A percentile compares a stretch with the other conserved stretches of the same genome.
Evolutionary conservation across 1,139 yeast genomes (phyloP).

Genomic region (Pichia sp.): DNA sequence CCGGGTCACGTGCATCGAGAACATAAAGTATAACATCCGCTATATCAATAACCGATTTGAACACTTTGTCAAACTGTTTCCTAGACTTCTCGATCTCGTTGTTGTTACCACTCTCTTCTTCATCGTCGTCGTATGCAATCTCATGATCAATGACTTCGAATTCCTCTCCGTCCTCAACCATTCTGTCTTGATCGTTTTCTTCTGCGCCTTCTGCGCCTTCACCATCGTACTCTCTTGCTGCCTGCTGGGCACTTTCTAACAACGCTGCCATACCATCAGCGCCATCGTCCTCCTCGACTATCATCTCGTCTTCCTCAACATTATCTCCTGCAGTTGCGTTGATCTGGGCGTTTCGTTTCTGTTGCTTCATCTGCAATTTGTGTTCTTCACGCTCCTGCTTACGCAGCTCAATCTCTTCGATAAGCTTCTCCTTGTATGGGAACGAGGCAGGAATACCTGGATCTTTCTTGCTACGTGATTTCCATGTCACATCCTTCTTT

Average conservation of each 20-base stretch:
- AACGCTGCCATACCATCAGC: slow-evolving; percentile 73
- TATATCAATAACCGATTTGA: slow-evolving; percentile 76
- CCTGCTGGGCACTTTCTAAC: slow-evolving; percentile 81
- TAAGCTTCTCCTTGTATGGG: slow-evolving; percentile 84
- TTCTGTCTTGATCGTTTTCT: slow-evolving; percentile 30
- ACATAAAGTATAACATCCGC: slow-evolving; percentile 89
- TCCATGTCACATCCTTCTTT: slow-evolving; percentile 93
- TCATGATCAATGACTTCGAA: slow-evolving; percentile 51
- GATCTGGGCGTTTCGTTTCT: slow-evolving; percentile 37
- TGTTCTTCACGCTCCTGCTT: slow-evolving; percentile 61
- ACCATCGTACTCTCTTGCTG: slow-evolving; percentile 69
- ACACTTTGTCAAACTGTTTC: slow-evolving; percentile 87
- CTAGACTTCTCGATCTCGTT: slow-evolving; percentile 72
- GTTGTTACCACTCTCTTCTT: slow-evolving; percentile 31
- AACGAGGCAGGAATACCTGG: slow-evolving; percentile 93
- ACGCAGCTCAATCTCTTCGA: slow-evolving; percentile 73
- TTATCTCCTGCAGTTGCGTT: slow-evolving; percentile 33
- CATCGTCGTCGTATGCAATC: slow-evolving; percentile 29
- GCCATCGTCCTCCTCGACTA: slow-evolving; percentile 37
- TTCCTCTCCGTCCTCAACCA: slow-evolving; percentile 25
- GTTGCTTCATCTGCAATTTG: slow-evolving; percentile 36
- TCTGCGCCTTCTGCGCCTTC: slow-evolving; percentile 35
- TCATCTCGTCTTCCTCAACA: slow-evolving; percentile 8
- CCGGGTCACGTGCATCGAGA: slow-evolving; percentile 96
- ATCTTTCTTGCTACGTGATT: slow-evolving; percentile 73